These are phyloP conservation scores for Betula pendula DNA, from an alignment of 306 rosid species.

Conservation along the genomic window DNA sequence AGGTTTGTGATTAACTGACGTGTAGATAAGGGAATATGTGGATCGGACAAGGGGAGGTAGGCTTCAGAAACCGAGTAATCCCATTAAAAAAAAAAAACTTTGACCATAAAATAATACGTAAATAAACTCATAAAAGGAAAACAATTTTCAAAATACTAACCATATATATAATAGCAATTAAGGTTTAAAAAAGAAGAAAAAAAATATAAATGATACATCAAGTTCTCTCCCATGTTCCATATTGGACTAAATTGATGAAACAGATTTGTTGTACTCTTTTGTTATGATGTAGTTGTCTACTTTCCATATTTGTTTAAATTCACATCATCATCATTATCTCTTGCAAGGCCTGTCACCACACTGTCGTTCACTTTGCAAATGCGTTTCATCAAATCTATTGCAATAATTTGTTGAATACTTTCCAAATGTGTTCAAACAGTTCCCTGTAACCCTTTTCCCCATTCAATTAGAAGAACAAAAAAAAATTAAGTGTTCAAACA, in stretches of 20 bases:
- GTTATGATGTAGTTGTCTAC: neutral
- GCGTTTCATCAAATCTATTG: no score
- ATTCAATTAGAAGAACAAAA: no score
- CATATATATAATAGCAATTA: neutral
- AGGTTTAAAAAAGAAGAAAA: neutral
- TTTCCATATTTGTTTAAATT: neutral
- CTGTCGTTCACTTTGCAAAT: no score
- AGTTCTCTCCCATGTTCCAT: neutral
- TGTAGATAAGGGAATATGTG: neutral
- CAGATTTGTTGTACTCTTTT: neutral
- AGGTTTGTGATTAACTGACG: neutral
- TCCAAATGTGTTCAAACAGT: neutral
- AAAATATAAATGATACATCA: neutral
- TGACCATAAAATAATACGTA: neutral
- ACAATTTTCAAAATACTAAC: neutral
- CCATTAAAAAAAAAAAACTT: neutral
- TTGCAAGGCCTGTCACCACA: neutral
- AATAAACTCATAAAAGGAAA: neutral
- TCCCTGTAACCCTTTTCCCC: no score
- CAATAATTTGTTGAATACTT: no score
- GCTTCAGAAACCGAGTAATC: neutral
- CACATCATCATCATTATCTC: neutral
- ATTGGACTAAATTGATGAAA: neutral
- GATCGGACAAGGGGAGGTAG: neutral
- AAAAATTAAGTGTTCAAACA: neutral